A percentile compares a stretch with the other conserved stretches of the same genome.
Evolutionary conservation across 2,329 filamentous ascomycete species (phyloP).

Genomic region (Verticillium nubilum): DNA sequence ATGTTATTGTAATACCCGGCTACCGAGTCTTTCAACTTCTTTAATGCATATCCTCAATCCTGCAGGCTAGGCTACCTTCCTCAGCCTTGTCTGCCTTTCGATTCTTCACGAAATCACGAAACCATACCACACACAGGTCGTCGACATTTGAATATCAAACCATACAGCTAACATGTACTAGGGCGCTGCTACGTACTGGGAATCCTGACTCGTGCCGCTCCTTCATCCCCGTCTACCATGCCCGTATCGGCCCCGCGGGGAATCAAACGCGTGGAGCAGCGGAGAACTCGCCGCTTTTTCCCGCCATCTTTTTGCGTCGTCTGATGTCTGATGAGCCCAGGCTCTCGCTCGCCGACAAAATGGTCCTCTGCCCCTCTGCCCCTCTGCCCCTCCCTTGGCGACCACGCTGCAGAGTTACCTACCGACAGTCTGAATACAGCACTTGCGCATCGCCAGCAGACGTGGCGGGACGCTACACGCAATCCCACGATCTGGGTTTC

Average conservation of each 20-base stretch:
- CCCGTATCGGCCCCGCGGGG: background rate
- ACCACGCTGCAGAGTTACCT: background rate
- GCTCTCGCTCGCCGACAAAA: background rate
- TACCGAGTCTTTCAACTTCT: background rate
- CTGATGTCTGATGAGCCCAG: background rate
- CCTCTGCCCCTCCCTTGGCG: constrained; percentile 8
- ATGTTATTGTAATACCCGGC: background rate
- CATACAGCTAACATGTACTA: too few relatives aligned
- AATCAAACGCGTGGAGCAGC: background rate
- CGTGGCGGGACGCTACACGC: background rate
- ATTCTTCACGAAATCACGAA: too few relatives aligned
- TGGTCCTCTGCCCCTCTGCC: constrained; percentile 1
- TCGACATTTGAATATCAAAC: too few relatives aligned
- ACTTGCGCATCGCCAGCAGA: background rate
- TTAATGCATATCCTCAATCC: background rate
- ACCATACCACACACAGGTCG: too few relatives aligned
- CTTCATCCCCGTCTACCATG: background rate
- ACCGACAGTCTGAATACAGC: background rate
- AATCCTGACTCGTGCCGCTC: background rate
- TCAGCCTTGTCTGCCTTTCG: too few relatives aligned
- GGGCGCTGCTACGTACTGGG: too few relatives aligned
- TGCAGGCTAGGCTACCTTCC: background rate
- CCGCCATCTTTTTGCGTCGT: constrained; percentile 1
- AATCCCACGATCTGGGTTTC: background rate
- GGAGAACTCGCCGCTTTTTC: constrained; percentile 7